Percentiles rank a stretch among this genome's conserved stretches.
These are phyloP conservation scores for Boletales sp. DNA, from an alignment of 768 basidiomycete genomes.

Conservation along the genomic window DNA sequence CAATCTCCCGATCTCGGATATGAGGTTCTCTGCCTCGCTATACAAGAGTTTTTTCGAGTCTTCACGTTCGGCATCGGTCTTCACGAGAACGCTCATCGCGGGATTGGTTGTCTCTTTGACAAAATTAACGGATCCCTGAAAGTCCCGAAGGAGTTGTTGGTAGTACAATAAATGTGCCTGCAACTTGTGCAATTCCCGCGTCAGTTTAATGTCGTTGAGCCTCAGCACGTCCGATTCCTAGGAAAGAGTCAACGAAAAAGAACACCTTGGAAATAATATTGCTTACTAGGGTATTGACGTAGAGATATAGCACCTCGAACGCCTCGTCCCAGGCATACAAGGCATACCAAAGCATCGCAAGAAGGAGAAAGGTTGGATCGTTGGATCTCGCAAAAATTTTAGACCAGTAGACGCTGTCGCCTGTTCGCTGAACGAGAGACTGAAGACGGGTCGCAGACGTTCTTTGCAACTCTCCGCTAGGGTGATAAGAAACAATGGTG, in stretches of 20 bases:
- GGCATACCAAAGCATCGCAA: slow-evolving; percentile 53
- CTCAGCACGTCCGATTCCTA: slow-evolving; percentile 46
- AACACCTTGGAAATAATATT: neutral
- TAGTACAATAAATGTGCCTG: slow-evolving; percentile 56
- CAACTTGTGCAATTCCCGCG: slow-evolving; percentile 52
- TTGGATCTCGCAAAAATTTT: slow-evolving; percentile 25
- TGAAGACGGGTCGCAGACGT: slow-evolving; percentile 26
- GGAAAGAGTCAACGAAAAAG: neutral
- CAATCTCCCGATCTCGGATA: too few relatives aligned
- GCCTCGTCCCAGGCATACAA: slow-evolving; percentile 63
- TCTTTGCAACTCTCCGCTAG: slow-evolving; percentile 7
- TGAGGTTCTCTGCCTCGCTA: too few relatives aligned
- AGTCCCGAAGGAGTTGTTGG: slow-evolving; percentile 51
- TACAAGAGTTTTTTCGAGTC: too few relatives aligned
- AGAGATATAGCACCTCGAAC: slow-evolving; percentile 45
- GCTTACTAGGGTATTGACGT: slow-evolving; percentile 47
- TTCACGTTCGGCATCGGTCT: too few relatives aligned
- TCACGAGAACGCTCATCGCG: too few relatives aligned
- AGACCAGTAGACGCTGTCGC: slow-evolving; percentile 35
- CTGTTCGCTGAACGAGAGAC: slow-evolving; percentile 22
- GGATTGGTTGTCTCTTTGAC: too few relatives aligned
- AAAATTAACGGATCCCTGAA: too few relatives aligned
- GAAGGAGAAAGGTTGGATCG: slow-evolving; percentile 32
- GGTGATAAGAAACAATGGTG: slow-evolving; percentile 35
- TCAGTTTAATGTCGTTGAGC: slow-evolving; percentile 40